A percentile compares a stretch with the other conserved stretches of the same genome.
These are phyloP conservation scores for Leucoagaricus sp. DNA, from an alignment of 1,284 basidiomycete species.

Conservation along the genomic window DNA sequence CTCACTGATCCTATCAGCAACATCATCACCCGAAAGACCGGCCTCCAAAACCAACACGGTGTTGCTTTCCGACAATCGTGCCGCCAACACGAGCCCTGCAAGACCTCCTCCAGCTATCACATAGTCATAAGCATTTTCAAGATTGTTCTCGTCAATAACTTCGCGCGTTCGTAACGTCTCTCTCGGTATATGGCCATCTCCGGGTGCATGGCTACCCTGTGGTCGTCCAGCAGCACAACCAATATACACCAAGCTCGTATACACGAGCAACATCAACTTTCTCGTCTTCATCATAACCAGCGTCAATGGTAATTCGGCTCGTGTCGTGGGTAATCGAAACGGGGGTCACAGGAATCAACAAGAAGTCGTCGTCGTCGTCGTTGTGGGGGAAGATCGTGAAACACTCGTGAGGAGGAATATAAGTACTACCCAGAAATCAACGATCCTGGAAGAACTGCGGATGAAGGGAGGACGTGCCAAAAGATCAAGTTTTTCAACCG, in stretches of 20 bases:
- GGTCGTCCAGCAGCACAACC: neutral
- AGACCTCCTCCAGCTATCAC: conserved; percentile 56
- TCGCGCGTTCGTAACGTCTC: neutral
- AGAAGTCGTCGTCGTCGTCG: no score
- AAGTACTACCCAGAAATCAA: no score
- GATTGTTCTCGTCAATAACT: conserved; percentile 7
- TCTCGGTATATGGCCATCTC: neutral
- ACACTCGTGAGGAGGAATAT: no score
- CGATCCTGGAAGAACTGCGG: no score
- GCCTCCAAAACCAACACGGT: conserved; percentile 70
- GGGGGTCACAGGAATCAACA: no score
- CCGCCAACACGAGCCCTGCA: conserved; percentile 21
- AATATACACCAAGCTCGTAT: neutral
- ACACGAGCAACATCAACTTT: neutral
- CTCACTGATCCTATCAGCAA: conserved; percentile 40
- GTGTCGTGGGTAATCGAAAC: neutral
- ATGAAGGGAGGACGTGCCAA: no score
- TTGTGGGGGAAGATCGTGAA: no score
- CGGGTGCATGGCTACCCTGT: neutral
- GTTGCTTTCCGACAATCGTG: conserved; percentile 60
- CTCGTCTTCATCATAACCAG: neutral
- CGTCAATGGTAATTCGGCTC: neutral
- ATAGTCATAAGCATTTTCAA: conserved; percentile 42
- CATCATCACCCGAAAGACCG: conserved; percentile 54
- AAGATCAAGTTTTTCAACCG: no score